Evolutionary conservation across 805 yeast genomes (phyloP), one percentile per base, ranked within the genome.

Genomic region (Saccharomycopsis capsularis): DNA sequence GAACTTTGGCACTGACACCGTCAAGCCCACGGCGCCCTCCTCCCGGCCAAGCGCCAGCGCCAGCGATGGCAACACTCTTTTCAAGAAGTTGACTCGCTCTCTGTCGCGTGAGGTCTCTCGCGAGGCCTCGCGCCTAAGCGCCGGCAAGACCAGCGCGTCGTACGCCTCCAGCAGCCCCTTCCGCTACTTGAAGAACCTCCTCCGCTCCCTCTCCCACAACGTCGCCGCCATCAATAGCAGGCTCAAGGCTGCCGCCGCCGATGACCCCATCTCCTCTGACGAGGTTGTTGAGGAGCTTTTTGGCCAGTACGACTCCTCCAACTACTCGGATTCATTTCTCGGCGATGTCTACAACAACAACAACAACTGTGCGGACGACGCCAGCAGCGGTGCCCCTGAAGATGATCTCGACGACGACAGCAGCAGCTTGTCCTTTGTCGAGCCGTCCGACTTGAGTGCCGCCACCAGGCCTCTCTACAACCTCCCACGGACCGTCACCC

Each of bases 241-340:
- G 38, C 27, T 55, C 11, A 25, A 32, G n/a, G 16, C 44, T 41
- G 19, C 34, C 11, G 23, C 23, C 19, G n/a, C 35, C 7, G 46
- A 24, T 23, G 44, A 45, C 11, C 21, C 23, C 13, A 7, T 45
- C 3, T 42, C 37, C 7, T 32, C 41, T 5, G 50, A 47, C 18
- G 50, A 41, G 16, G 46, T 41, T 16, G 24, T 34, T 9, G 46
- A 47, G 15, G 45, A 18, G 18, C 40, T 47, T 6, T 40, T 40
- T 35, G 46, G 41, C 35, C 4, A 3, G 3, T 25, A 18, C 24
- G 46, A 44, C 5, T 25, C 23, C 4, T 5, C 3, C 5, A 40
- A 44, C 5, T 36, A 41, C 22, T 25, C 34, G 19, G 44, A 29
- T 25, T 13, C 13, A 6, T 6, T 11, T 38, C 4, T 25, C 40